Conservation (phyloP, 306 rosid species). For the Quercus ilex region DNA sequence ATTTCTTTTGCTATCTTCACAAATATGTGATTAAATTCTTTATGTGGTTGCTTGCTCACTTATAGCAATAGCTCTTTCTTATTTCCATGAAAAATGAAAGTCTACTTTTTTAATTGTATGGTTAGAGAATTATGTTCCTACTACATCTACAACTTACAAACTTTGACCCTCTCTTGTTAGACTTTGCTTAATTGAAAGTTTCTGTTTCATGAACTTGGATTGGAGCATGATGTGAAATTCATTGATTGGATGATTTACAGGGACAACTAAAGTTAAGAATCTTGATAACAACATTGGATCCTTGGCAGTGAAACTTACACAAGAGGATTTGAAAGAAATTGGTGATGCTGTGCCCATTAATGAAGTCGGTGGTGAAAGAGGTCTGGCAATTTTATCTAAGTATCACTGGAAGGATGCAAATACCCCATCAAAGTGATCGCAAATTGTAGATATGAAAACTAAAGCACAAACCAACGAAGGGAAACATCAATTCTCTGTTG, state of each 20-base stretch:
- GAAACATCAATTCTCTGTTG: too few species aligned
- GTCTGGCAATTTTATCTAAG: constrained; percentile 16
- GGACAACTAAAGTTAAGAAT: constrained; percentile 57
- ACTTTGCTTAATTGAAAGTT: not conserved
- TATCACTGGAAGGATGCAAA: constrained; percentile 48
- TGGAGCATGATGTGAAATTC: constrained; percentile 5
- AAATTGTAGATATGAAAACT: not conserved
- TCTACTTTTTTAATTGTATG: not conserved
- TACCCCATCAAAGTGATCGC: constrained; percentile 42
- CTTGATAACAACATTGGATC: constrained; percentile 58
- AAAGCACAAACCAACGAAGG: not conserved
- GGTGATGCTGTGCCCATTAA: constrained; percentile 50
- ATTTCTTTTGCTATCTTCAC: too few species aligned
- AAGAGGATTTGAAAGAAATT: constrained; percentile 49
- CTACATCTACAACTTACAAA: not conserved
- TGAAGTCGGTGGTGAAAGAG: constrained; percentile 50
- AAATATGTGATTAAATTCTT: too few species aligned
- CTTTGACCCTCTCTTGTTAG: not conserved
- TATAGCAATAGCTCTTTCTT: not conserved
- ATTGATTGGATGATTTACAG: constrained; percentile 22
- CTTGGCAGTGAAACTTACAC: constrained; percentile 48
- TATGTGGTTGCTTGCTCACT: not conserved
- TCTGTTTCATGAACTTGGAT: not conserved
- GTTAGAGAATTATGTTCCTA: not conserved
- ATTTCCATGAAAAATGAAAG: not conserved